These are phyloP conservation scores for Chalciporus piperatoides DNA, from an alignment of 1,284 basidiomycete genomes.

Conservation along the genomic window DNA sequence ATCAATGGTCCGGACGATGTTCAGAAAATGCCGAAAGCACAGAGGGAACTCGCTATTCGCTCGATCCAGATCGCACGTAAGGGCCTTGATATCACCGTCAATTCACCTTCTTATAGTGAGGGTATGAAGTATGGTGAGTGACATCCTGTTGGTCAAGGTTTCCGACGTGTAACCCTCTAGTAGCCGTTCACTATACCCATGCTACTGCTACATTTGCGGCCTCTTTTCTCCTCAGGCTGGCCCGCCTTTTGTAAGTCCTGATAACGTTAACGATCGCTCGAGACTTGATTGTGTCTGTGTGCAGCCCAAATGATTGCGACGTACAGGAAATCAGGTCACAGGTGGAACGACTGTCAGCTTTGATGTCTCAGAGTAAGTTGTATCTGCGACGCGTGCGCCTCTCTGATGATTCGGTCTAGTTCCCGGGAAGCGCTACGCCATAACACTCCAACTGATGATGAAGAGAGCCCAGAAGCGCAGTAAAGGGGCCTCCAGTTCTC, in stretches of 20 bases:
- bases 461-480: conserved; percentile 74
- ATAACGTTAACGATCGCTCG: background rate
- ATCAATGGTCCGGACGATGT: conserved; percentile 77
- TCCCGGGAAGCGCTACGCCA: conserved; percentile 84
- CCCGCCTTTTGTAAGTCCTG: conserved; percentile 72
- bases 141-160: conserved; percentile 1
- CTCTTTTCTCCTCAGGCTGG: conserved; percentile 81
- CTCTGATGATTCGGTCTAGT: conserved; percentile 44
- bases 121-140: conserved; percentile 81
- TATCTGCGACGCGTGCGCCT: conserved; percentile 7
- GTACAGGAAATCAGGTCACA: conserved; percentile 69
- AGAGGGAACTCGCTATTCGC: conserved; percentile 64
- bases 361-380: conserved; percentile 71
- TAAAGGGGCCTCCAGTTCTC: conserved; percentile 51
- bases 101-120: conserved; percentile 78
- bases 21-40: conserved; percentile 65
- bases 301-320: conserved; percentile 80
- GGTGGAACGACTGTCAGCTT: conserved; percentile 71
- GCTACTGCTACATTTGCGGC: conserved; percentile 91
- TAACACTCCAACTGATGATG: conserved; percentile 84
- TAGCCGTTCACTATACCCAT: conserved; percentile 86
- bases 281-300: conserved; percentile 7
- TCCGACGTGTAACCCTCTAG: conserved; percentile 8
- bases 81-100: conserved; percentile 70
- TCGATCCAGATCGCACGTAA: conserved; percentile 70